These are phyloP conservation scores for Plantago ovata DNA, from an alignment of 257 asterid genomes.

Conservation along the genomic window DNA sequence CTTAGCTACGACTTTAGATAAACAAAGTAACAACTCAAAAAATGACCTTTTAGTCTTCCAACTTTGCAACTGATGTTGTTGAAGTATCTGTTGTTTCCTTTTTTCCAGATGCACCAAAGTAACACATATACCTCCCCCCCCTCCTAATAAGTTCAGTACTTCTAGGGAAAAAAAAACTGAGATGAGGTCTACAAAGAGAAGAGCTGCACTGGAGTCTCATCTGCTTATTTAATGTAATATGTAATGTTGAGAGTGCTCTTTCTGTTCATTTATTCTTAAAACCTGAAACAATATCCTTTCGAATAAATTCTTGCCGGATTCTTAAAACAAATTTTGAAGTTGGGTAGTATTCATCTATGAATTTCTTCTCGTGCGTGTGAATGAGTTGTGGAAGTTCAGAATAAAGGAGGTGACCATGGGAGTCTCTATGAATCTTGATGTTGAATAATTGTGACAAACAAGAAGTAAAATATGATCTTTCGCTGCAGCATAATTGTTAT, in stretches of 20 bases:
- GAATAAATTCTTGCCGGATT: background rate
- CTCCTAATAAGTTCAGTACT: background rate
- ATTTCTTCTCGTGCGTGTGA: constrained; percentile 1
- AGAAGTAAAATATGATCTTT: too few relatives aligned
- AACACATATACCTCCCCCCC: background rate
- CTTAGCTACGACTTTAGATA: too few relatives aligned
- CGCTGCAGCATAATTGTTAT: too few relatives aligned
- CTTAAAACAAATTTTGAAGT: background rate
- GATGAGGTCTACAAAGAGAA: constrained; percentile 14
- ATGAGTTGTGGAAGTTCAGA: constrained; percentile 8
- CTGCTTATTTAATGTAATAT: background rate
- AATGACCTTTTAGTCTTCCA: too few relatives aligned
- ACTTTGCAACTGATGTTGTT: too few relatives aligned
- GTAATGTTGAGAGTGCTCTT: background rate
- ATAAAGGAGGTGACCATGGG: constrained; percentile 6
- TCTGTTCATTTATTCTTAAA: constrained; percentile 7
- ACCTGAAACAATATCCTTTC: background rate
- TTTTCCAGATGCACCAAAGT: background rate
- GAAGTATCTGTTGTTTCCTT: too few relatives aligned
- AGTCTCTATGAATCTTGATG: background rate
- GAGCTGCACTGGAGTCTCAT: background rate
- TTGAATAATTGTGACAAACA: background rate
- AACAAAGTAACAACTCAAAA: too few relatives aligned
- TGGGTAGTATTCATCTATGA: too few relatives aligned
- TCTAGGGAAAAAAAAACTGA: background rate